phyloP scores from a whole-genome alignment of 2,329 filamentous ascomycete genomes.

The Truncatella angustata region DNA sequence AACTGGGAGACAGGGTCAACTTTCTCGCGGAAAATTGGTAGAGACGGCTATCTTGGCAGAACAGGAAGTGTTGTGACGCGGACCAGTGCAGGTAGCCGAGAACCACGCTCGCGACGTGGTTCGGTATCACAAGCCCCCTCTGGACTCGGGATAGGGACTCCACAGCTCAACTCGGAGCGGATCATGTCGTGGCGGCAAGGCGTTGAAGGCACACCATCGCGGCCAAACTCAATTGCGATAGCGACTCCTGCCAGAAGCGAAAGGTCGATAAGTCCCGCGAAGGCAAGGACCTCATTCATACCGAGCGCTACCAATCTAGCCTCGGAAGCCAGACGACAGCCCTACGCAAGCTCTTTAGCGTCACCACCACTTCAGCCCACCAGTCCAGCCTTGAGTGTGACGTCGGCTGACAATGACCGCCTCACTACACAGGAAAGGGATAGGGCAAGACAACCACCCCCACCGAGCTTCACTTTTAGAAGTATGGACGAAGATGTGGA shows the following conservation, averaged over 20 bases:
- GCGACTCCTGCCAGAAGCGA: slow-evolving; percentile 45
- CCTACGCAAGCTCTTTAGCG: slow-evolving; percentile 27
- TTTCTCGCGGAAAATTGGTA: slow-evolving; percentile 68
- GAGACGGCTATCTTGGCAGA: slow-evolving; percentile 56
- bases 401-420: slow-evolving; percentile 2
- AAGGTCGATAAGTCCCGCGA: slow-evolving; percentile 55
- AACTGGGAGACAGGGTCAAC: slow-evolving; percentile 75
- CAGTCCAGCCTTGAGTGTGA: slow-evolving; percentile 40
- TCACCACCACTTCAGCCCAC: slow-evolving; percentile 18
- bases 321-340: slow-evolving; percentile 45
- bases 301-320: slow-evolving; percentile 37
- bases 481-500: slow-evolving; percentile 41
- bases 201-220: slow-evolving; percentile 39
- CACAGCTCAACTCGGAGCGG: slow-evolving; percentile 58
- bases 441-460: slow-evolving; percentile 38
- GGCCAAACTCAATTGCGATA: slow-evolving; percentile 33
- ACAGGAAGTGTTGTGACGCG: slow-evolving; percentile 56
- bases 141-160: slow-evolving; percentile 22
- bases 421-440: slow-evolving; percentile 25
- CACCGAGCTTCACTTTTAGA: slow-evolving; percentile 54
- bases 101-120: slow-evolving; percentile 47
- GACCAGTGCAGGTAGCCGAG: slow-evolving; percentile 45
- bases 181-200: slow-evolving; percentile 86
- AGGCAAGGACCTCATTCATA: slow-evolving; percentile 37
- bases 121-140: slow-evolving; percentile 46